Evolutionary conservation across 1,139 yeast genomes (phyloP), one percentile per base, ranked within the genome.

Genomic region (Ogataea hybrid): DNA sequence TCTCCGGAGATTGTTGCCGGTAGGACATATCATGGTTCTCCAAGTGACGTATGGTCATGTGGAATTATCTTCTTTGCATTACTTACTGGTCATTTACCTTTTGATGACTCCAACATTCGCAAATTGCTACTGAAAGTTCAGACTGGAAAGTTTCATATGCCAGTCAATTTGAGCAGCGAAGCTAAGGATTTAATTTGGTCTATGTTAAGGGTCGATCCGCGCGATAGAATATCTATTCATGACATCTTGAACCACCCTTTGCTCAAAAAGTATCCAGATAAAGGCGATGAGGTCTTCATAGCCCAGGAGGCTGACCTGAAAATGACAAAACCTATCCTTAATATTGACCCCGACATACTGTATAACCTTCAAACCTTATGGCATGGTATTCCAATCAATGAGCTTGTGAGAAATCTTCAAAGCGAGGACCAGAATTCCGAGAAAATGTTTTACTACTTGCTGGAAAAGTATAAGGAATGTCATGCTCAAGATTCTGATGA

Each of bases 1-100:
- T 87, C 94, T 6, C 95, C 95, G 1, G 95, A 84, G 65, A 84
- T 84, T 50, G 90, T 84, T 25, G 75, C 82, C 56, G 92, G 94
- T n/a, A 75, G 77, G 54, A 78, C 78, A 48, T 84, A 84, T 59
- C 88, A 84, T 61, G 95, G 95, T 25, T 82, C 85, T 33, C 89
- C 89, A 38, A 80, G 88, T 46, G 95, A 84, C 63, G 82, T 84
- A 35, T 84, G 95, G 95, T 83, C 90, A 12, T 84, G 92, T 64
- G 95, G 94, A 58, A 85, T 84, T 31, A 84, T 84, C 32, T 67
- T 84, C 40, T 84, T 83, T 66, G 94, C 95, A 5, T 65, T 84
- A 35, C 65, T 84, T 38, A 82, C 90, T 1, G 95, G 94, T 9
- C 81, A 86, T 63, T 68, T 84, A 48, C 94, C 95, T 11, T 84